A percentile compares a stretch with the other conserved stretches of the same genome.
Evolutionary conservation across 352 stramenopile genomes (phyloP).

Genomic region (Pythium myriotylum): DNA sequence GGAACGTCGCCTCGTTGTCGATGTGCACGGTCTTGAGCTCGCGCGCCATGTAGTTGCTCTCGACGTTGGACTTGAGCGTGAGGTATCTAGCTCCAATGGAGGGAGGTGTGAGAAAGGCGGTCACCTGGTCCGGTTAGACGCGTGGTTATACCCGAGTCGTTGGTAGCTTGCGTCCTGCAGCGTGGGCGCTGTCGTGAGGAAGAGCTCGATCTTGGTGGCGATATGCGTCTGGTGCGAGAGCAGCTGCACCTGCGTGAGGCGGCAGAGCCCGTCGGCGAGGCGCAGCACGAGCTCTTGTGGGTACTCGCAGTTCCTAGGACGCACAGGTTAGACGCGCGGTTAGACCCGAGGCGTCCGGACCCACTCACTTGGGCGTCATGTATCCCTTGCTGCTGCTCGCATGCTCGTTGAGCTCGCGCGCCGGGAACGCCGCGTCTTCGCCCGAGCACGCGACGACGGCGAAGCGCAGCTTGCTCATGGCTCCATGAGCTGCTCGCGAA

Average conservation of each 20-base stretch:
- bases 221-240: constrained; percentile 93
- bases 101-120: background rate
- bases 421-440: constrained; percentile 86
- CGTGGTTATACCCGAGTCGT: constrained; percentile 64
- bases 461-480: constrained; percentile 88
- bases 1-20: constrained; percentile 73
- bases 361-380: constrained; percentile 72
- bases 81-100: constrained; percentile 41
- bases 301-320: constrained; percentile 88
- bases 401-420: constrained; percentile 85
- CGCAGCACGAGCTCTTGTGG: constrained; percentile 92
- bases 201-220: constrained; percentile 92
- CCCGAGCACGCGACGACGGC: constrained; percentile 83
- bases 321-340: constrained; percentile 1
- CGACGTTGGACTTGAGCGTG: constrained; percentile 80
- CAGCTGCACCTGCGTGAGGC: constrained; percentile 87
- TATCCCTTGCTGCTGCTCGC: constrained; percentile 57
- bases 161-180: constrained; percentile 64
- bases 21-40: constrained; percentile 95
- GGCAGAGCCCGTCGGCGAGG: constrained; percentile 65
- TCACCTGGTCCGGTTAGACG: background rate
- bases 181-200: constrained; percentile 57
- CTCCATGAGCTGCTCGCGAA: constrained; percentile 15
- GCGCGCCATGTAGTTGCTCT: constrained; percentile 84
- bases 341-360: constrained; percentile 3